Evolutionary conservation across 345 rosid genomes (phyloP), one percentile per base, ranked within the genome.

Genomic region (Toxicodendron radicans): DNA sequence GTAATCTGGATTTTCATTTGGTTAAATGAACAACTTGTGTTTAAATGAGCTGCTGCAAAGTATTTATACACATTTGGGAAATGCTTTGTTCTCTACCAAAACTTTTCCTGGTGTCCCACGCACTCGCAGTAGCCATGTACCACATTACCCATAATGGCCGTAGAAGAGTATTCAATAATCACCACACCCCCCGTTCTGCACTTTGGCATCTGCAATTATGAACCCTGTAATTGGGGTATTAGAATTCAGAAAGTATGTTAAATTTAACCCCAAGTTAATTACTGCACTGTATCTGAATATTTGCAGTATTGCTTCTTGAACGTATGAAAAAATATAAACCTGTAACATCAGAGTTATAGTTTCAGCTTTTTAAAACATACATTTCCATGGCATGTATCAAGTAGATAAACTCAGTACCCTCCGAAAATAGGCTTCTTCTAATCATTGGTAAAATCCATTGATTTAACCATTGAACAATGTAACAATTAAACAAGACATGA

Each of bases 361-460:
- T 66, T 66, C 13, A 52, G 18, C 59, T 32, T 10, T 10, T 68
- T 18, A 17, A 7, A 53, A 68, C 70, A 4, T 12, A 21, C 7
- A 67, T 49, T 67, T 9, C 20, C 43, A 49, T 38, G 43, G 43
- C 1, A 38, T 38, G 10, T 38, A 5, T 7, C 43, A 7, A 7
- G 43, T 38, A 38, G 6, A 38, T 62, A 45, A 54, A 18, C 6
- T 9, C 23, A 54, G 23, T 5, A 54, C 20, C 64, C 14, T 60
- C 43, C 33, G 10, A 64, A 30, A 38, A 27, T 53, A 32, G 61
- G 32, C 12, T 56, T 38, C 61, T 38, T 69, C 52, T 56, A 56
- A 33, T 68, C 71, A 68, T 68, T 18, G 46, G 12, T 52, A 10
- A 51, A 68, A 68, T 27, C 24, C 59, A 30, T 68, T 32, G 45